A percentile compares a stretch with the other conserved stretches of the same genome.
phyloP scores from a whole-genome alignment of 257 asterid species.

The Parsonsia alboflavescens region DNA sequence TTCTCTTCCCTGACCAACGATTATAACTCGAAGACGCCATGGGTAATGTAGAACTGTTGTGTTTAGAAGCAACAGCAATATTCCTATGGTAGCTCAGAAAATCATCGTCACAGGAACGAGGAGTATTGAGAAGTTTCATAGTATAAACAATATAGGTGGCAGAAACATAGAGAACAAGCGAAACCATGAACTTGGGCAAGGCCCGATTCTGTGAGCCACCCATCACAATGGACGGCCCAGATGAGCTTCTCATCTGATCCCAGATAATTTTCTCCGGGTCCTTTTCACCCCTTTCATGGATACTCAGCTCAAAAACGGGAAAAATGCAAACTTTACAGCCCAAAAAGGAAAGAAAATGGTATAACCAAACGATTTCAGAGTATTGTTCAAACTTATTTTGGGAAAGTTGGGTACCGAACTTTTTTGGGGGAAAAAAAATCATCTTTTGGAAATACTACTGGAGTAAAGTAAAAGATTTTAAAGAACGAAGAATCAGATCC shows the following conservation, averaged over 20 bases:
- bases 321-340: background rate
- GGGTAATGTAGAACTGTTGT: background rate
- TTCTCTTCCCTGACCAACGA: conserved; percentile 2
- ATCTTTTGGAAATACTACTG: background rate
- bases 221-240: conserved; percentile 25
- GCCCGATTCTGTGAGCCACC: conserved; percentile 29
- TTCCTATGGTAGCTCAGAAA: background rate
- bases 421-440: no score
- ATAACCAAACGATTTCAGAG: background rate
- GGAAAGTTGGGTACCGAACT: background rate
- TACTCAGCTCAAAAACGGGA: background rate
- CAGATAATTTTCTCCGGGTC: conserved; percentile 58
- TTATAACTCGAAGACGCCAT: background rate
- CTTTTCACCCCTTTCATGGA: conserved; percentile 50
- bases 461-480: background rate
- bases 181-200: conserved; percentile 58
- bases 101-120: conserved; percentile 17
- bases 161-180: conserved; percentile 42
- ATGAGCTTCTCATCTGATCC: conserved; percentile 51
- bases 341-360: background rate
- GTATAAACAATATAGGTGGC: conserved; percentile 50
- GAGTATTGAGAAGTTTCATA: conserved; percentile 13
- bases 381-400: background rate
- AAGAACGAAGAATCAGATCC: conserved; percentile 8
- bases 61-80: conserved; percentile 1